Conservation (phyloP, 441 rosid species). For the Pelargonium cotyledonis region DNA sequence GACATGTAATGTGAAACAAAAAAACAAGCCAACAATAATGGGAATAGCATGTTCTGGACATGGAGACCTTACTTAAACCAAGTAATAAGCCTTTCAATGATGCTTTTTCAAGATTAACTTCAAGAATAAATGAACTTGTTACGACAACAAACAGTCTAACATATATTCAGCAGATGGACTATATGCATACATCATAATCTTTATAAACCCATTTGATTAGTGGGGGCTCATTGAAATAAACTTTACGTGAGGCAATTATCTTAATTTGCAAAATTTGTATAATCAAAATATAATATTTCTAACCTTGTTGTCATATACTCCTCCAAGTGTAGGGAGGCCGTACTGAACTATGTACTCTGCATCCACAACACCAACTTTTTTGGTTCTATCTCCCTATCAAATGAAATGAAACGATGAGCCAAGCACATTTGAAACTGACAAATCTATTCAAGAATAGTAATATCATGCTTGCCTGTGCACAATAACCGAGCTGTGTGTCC, state of each 20-base stretch:
- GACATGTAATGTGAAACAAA: too few relatives aligned
- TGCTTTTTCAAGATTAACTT: background rate
- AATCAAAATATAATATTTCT: background rate
- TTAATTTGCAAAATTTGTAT: background rate
- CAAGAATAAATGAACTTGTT: background rate
- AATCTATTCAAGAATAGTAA: background rate
- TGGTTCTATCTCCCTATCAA: constrained; percentile 53
- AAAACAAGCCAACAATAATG: too few relatives aligned
- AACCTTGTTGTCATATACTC: constrained; percentile 31
- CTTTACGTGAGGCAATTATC: background rate
- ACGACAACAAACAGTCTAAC: background rate
- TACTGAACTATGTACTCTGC: constrained; percentile 57
- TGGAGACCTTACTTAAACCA: background rate
- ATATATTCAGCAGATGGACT: background rate
- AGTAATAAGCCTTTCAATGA: background rate
- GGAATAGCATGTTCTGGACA: background rate
- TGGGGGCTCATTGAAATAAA: background rate
- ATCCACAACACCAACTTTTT: constrained; percentile 59
- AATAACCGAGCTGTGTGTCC: constrained; percentile 61
- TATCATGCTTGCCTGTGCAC: constrained; percentile 47
- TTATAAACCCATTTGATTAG: background rate
- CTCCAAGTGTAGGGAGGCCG: constrained; percentile 66
- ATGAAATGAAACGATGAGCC: constrained; percentile 1
- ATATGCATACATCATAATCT: background rate
- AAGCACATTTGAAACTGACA: background rate